Evolutionary conservation across 202 grass and related monocot species (phyloP).

Genomic region (Saccharum hybrid): DNA sequence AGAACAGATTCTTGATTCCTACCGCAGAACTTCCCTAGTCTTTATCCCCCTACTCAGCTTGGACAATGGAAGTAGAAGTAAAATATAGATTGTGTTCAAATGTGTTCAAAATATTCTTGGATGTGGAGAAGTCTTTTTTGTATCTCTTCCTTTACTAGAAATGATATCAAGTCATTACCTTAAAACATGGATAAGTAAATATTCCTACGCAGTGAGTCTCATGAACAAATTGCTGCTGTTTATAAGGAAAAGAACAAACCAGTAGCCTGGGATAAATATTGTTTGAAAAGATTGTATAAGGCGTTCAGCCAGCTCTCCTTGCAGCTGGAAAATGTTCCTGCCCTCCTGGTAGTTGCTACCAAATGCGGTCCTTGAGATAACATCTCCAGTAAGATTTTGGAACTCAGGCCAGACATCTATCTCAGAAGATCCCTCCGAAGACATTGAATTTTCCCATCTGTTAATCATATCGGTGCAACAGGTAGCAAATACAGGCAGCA

Average conservation of each 20-base stretch:
- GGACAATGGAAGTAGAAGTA: not conserved
- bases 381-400: constrained; percentile 65
- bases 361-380: constrained; percentile 74
- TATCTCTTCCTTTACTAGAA: constrained; percentile 8
- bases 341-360: constrained; percentile 80
- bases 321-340: constrained; percentile 64
- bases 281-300: constrained; percentile 42
- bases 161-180: not conserved
- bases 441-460: constrained; percentile 57
- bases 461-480: constrained; percentile 62
- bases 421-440: constrained; percentile 42
- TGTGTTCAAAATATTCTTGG: constrained; percentile 10
- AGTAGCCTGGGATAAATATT: constrained; percentile 57
- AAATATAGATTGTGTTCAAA: not conserved
- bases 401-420: constrained; percentile 72
- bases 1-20: not conserved
- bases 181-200: not conserved
- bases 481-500: constrained; percentile 65
- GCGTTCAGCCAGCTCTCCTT: constrained; percentile 57
- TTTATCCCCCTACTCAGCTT: not conserved
- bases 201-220: not conserved
- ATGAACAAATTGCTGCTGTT: not conserved
- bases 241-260: constrained; percentile 39
- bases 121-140: not conserved
- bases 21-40: not conserved